Conservation (phyloP, 768 basidiomycete genomes). For the Nidula microcarpa region DNA sequence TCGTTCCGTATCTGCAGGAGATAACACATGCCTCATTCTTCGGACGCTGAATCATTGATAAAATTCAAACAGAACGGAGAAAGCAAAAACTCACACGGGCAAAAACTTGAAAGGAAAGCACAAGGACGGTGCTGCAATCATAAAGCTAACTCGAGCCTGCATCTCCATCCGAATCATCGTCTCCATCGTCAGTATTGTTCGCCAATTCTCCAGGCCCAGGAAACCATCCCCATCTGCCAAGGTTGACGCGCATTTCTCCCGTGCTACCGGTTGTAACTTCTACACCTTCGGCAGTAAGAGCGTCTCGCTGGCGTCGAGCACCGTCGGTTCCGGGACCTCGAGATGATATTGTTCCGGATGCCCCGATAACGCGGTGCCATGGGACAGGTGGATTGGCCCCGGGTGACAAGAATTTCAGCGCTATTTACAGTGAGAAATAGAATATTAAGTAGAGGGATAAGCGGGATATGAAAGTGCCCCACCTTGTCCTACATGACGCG, state of each 20-base stretch:
- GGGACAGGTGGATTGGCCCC: constrained; percentile 65
- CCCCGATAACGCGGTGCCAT: constrained; percentile 76
- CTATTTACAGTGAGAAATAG: constrained; percentile 27
- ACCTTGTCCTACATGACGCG: constrained; percentile 85
- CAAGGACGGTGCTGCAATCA: neutral
- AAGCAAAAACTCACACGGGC: too few relatives aligned
- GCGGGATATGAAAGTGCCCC: constrained; percentile 4
- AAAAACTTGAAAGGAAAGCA: too few relatives aligned
- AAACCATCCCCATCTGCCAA: constrained; percentile 66
- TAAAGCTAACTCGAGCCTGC: neutral
- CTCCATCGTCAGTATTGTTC: constrained; percentile 5
- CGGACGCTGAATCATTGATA: too few relatives aligned
- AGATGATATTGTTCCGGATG: constrained; percentile 74
- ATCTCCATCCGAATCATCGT: constrained; percentile 4
- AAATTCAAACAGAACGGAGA: too few relatives aligned
- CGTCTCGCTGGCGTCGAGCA: constrained; percentile 72
- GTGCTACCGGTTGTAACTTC: constrained; percentile 58
- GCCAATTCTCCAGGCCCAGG: constrained; percentile 27
- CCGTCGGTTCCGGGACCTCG: constrained; percentile 82
- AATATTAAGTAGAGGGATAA: neutral
- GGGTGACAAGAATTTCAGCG: constrained; percentile 72
- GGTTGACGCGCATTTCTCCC: constrained; percentile 57
- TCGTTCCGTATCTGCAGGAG: too few relatives aligned
- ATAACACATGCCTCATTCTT: too few relatives aligned
- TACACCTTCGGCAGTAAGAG: constrained; percentile 78